Conservation (phyloP, 495 filamentous ascomycete genomes). For the Neurospora hispaniola region DNA sequence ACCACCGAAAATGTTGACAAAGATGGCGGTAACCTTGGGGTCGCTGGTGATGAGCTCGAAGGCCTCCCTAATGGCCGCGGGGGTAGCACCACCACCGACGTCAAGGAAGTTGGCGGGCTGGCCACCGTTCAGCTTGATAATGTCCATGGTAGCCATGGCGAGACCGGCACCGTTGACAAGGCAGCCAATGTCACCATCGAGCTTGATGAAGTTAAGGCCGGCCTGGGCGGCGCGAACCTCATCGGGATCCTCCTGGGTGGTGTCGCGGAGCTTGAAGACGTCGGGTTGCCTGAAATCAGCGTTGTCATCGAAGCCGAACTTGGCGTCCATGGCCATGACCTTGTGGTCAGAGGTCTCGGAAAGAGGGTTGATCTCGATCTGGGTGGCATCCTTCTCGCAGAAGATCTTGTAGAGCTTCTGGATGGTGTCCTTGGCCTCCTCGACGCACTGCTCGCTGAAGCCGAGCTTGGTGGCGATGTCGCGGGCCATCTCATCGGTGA, state of each 20-base stretch:
- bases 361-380: constrained; percentile 98
- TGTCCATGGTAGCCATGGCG: constrained; percentile 99
- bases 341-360: constrained; percentile 95
- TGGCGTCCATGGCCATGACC: constrained; percentile 98
- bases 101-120: constrained; percentile 97
- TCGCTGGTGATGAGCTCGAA: constrained; percentile 98
- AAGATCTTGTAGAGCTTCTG: constrained; percentile 98
- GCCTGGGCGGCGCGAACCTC: constrained; percentile 92
- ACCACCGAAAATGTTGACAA: constrained; percentile 99
- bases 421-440: constrained; percentile 87
- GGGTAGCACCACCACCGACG: constrained; percentile 94
- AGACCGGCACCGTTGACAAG: constrained; percentile 98
- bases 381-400: constrained; percentile 94
- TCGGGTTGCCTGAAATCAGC: constrained; percentile 97
- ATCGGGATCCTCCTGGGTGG: constrained; percentile 89
- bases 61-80: constrained; percentile 90
- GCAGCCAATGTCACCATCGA: constrained; percentile 98
- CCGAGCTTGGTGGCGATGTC: constrained; percentile 86
- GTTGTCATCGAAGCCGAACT: constrained; percentile 96
- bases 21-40: constrained; percentile 96
- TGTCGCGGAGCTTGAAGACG: constrained; percentile 86
- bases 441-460: constrained; percentile 93
- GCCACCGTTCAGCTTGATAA: constrained; percentile 99
- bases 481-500: constrained; percentile 88
- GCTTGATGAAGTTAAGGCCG: constrained; percentile 98